Evolutionary conservation across 371 early-diverging fungal genomes (phyloP), one percentile per base, ranked within the genome.

Genomic region (Rhizopus stolonifer): DNA sequence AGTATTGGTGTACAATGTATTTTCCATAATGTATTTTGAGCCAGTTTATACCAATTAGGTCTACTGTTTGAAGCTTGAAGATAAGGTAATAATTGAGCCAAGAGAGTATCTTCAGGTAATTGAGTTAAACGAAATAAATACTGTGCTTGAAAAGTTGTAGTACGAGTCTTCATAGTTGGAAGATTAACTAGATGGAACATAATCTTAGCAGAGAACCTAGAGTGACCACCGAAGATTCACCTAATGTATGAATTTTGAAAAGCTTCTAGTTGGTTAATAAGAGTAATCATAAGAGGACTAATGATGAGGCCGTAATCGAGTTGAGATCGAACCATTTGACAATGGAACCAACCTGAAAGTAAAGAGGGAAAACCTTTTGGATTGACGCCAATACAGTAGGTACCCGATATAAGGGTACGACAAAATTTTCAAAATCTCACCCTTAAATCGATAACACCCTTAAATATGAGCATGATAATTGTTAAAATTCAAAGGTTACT

Each of bases 351-450:
- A 19, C 18, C 10, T 8, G 32, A 44, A 2, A 55, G 21, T 2
- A 51, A 36, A 6, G 1, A 23, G 24, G 0, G 1, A 24, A 61
- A 91, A 91, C 3, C 54, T n/a, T 15, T 26, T 1, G n/a, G 15
- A 18, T 54, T 39, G 4, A 46, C 38, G 24, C 54, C 46, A 26
- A 46, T 15, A 17, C n/a, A n/a, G n/a, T n/a, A n/a, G n/a, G n/a
- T n/a, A n/a, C n/a, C n/a, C n/a, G n/a, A n/a, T n/a, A n/a, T n/a
- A n/a, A n/a, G n/a, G n/a, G n/a, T n/a, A n/a, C n/a, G n/a, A n/a
- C n/a, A n/a, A n/a, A n/a, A n/a, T n/a, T n/a, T n/a, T n/a, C n/a
- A n/a, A n/a, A n/a, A n/a, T n/a, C n/a, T n/a, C n/a, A n/a, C n/a
- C n/a, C n/a, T n/a, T n/a, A n/a, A n/a, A n/a, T n/a, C n/a, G n/a